A percentile compares a stretch with the other conserved stretches of the same genome.
phyloP scores from a whole-genome alignment of 441 rosid species.

The Aleurites moluccanus region DNA sequence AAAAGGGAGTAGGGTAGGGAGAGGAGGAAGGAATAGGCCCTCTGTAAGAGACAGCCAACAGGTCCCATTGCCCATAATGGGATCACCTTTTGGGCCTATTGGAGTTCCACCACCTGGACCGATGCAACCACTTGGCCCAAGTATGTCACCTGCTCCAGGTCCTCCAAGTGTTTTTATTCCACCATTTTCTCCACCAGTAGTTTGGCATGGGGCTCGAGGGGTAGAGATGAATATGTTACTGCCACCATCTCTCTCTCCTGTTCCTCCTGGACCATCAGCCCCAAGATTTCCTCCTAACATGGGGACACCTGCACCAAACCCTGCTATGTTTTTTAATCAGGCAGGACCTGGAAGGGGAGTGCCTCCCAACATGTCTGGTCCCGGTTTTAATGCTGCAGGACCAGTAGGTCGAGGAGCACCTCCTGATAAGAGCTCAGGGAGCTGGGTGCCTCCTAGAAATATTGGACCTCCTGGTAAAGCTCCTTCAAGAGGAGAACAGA shows the following conservation, averaged over 20 bases:
- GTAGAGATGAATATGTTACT: conserved; percentile 90
- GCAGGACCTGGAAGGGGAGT: conserved; percentile 86
- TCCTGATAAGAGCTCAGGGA: conserved; percentile 70
- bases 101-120: conserved; percentile 97
- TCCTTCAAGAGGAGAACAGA: conserved; percentile 99
- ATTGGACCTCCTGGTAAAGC: conserved; percentile 85
- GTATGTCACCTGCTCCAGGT: conserved; percentile 87
- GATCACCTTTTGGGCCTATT: conserved; percentile 83
- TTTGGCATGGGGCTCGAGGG: conserved; percentile 94
- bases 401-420: conserved; percentile 69
- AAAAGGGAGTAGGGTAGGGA: conserved; percentile 78
- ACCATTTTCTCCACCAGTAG: conserved; percentile 74
- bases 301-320: conserved; percentile 62
- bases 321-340: conserved; percentile 74
- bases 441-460: conserved; percentile 87
- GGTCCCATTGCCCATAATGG: conserved; percentile 85
- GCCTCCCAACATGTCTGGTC: conserved; percentile 58
- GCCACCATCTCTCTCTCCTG: conserved; percentile 84
- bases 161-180: conserved; percentile 83
- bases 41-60: conserved; percentile 86
- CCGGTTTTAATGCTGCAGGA: conserved; percentile 65
- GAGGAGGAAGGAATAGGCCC: conserved; percentile 89
- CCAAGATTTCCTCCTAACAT: conserved; percentile 76
- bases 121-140: conserved; percentile 79
- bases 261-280: conserved; percentile 87